Evolutionary conservation across 2,329 filamentous ascomycete species (phyloP).

Genomic region (Colletotrichum godetiae): DNA sequence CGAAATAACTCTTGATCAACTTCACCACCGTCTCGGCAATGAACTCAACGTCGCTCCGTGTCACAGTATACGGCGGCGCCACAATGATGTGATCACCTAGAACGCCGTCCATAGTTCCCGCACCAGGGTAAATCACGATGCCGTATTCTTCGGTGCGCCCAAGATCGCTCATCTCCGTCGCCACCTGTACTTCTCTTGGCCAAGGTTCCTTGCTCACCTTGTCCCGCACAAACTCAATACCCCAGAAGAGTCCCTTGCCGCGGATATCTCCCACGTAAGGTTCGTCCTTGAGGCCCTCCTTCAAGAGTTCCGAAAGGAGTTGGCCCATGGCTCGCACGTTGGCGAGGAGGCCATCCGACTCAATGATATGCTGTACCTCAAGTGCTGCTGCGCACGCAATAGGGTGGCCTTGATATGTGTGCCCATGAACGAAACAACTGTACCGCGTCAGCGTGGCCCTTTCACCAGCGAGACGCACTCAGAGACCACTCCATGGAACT

Average conservation of each 20-base stretch:
- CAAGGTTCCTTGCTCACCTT: slow-evolving; percentile 51
- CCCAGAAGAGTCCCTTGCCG: slow-evolving; percentile 58
- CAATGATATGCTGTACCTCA: slow-evolving; percentile 51
- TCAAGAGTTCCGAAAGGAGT: slow-evolving; percentile 44
- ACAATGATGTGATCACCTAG: slow-evolving; percentile 76
- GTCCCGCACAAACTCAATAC: slow-evolving; percentile 56
- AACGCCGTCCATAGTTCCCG: slow-evolving; percentile 69
- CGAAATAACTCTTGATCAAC: slow-evolving; percentile 58
- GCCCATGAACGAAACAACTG: slow-evolving; percentile 65
- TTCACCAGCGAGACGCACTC: slow-evolving; percentile 26
- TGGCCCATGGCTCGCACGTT: slow-evolving; percentile 46
- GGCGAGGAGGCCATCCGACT: slow-evolving; percentile 45
- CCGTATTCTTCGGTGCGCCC: slow-evolving; percentile 44
- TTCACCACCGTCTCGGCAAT: slow-evolving; percentile 8
- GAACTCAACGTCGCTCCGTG: slow-evolving; percentile 62
- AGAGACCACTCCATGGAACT: not conserved
- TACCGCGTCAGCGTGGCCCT: slow-evolving; percentile 23
- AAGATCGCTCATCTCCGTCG: slow-evolving; percentile 45
- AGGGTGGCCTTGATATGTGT: slow-evolving; percentile 62
- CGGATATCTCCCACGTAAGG: slow-evolving; percentile 53
- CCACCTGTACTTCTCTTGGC: slow-evolving; percentile 41
- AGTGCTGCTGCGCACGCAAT: slow-evolving; percentile 52
- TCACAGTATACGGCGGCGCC: slow-evolving; percentile 75
- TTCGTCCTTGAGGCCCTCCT: slow-evolving; percentile 41
- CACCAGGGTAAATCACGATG: slow-evolving; percentile 70